These are phyloP conservation scores for Hordeum vulgare DNA, from an alignment of 176 grass and related monocot genomes.

Conservation along the genomic window DNA sequence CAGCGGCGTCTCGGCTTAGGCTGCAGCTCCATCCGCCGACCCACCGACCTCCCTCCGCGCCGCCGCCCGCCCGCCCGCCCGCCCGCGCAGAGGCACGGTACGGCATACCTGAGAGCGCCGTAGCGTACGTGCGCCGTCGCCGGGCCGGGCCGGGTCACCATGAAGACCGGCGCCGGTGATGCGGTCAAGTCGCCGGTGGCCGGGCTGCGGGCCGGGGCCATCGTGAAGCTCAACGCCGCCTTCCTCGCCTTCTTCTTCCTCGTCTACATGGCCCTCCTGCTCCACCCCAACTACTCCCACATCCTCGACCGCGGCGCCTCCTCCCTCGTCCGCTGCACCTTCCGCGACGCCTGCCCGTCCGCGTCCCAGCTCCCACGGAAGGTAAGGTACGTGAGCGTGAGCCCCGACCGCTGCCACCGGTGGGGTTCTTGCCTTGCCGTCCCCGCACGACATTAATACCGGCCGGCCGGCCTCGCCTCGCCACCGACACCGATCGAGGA, in stretches of 20 bases:
- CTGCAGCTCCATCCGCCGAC: background rate
- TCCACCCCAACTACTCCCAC: conserved; percentile 62
- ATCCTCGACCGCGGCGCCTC: conserved; percentile 33
- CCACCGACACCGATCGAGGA: background rate
- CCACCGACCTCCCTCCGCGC: background rate
- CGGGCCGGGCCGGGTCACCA: background rate
- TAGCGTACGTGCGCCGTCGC: background rate
- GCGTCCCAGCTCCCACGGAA: conserved; percentile 49
- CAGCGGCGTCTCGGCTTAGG: conserved; percentile 5
- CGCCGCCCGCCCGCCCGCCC: background rate
- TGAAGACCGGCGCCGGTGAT: conserved; percentile 38
- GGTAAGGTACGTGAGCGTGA: conserved; percentile 69
- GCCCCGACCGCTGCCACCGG: conserved; percentile 19
- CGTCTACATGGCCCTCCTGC: conserved; percentile 73
- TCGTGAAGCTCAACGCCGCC: conserved; percentile 79
- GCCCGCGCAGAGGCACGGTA: background rate
- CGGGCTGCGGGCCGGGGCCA: conserved; percentile 31
- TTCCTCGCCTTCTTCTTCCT: conserved; percentile 76
- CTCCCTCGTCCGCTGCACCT: conserved; percentile 67
- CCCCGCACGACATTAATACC: background rate
- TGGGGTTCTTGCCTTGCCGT: background rate
- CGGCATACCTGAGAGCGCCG: background rate
- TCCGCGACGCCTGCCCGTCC: conserved; percentile 36
- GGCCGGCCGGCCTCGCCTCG: background rate
- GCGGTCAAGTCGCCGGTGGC: conserved; percentile 44